A percentile compares a stretch with the other conserved stretches of the same genome.
Evolutionary conservation across 495 filamentous ascomycete species (phyloP).

Genomic region (Penicillium canescens): DNA sequence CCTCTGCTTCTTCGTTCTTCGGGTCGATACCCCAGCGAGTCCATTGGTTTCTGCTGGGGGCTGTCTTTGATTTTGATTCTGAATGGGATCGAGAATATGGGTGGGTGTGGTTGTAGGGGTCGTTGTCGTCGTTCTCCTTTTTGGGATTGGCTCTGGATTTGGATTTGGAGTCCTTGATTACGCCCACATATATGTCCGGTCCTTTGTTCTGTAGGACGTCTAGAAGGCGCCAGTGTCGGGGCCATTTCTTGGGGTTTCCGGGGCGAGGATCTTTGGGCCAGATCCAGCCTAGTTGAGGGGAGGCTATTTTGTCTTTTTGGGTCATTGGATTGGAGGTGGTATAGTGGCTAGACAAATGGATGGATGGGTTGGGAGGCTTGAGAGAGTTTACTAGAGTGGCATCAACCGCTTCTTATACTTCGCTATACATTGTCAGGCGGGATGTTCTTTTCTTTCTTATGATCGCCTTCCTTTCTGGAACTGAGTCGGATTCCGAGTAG

Average conservation of each 20-base stretch:
- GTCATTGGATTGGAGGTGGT: too few relatives aligned
- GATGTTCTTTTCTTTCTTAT: not conserved
- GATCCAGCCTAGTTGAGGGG: conserved; percentile 28
- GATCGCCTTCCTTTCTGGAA: not conserved
- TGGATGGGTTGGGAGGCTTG: too few relatives aligned
- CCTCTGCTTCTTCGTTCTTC: conserved; percentile 1
- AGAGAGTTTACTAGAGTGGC: too few relatives aligned
- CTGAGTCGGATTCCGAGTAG: not conserved
- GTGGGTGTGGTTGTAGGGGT: too few relatives aligned
- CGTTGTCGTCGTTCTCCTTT: too few relatives aligned
- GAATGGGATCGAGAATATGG: too few relatives aligned
- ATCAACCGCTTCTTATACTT: too few relatives aligned
- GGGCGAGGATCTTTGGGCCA: conserved; percentile 43
- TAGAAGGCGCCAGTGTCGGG: conserved; percentile 32
- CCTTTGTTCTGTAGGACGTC: conserved; percentile 42
- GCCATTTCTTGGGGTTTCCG: conserved; percentile 35
- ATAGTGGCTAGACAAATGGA: too few relatives aligned
- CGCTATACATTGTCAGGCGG: too few relatives aligned
- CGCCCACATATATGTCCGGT: conserved; percentile 45
- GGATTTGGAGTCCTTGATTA: conserved; percentile 7
- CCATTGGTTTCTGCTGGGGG: conserved; percentile 17
- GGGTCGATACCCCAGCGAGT: conserved; percentile 20
- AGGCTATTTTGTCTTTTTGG: conserved; percentile 7
- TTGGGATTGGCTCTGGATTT: not conserved
- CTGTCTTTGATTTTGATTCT: not conserved